Conservation (phyloP, 78 protist genomes). For the Dictyostelium capitatum region DNA sequence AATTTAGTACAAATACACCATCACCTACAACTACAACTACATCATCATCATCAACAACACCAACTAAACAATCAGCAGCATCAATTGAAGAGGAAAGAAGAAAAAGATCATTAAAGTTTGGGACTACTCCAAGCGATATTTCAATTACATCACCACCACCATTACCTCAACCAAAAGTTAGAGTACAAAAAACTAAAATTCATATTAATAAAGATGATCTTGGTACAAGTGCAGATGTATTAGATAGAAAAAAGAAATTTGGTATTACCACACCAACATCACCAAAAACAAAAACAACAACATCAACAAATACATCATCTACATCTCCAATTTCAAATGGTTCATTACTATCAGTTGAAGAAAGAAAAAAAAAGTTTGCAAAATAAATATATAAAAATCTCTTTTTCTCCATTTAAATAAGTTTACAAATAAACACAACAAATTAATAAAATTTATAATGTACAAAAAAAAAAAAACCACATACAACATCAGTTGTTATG, state of each 20-base stretch:
- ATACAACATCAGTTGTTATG: neutral
- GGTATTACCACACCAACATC: neutral
- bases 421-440: too few relatives aligned
- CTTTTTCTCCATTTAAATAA: too few relatives aligned
- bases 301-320: neutral
- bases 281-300: neutral
- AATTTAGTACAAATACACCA: neutral
- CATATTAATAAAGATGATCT: neutral
- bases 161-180: neutral
- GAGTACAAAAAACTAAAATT: slow-evolving; percentile 16
- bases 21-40: neutral
- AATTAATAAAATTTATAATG: neutral
- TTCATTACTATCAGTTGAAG: neutral
- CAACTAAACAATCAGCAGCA: slow-evolving; percentile 6
- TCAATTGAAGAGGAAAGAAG: slow-evolving; percentile 18
- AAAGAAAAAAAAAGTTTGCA: slow-evolving; percentile 6
- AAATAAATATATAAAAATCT: neutral
- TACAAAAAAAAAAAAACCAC: neutral
- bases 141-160: slow-evolving; percentile 42
- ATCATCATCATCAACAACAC: neutral
- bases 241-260: slow-evolving; percentile 48
- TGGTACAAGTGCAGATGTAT: neutral
- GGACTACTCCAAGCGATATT: neutral
- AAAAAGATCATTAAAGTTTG: slow-evolving; percentile 32
- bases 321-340: neutral